A percentile compares a stretch with the other conserved stretches of the same genome.
phyloP scores from a whole-genome alignment of 1,139 yeast species.

The Zygosaccharomyces sapae region DNA sequence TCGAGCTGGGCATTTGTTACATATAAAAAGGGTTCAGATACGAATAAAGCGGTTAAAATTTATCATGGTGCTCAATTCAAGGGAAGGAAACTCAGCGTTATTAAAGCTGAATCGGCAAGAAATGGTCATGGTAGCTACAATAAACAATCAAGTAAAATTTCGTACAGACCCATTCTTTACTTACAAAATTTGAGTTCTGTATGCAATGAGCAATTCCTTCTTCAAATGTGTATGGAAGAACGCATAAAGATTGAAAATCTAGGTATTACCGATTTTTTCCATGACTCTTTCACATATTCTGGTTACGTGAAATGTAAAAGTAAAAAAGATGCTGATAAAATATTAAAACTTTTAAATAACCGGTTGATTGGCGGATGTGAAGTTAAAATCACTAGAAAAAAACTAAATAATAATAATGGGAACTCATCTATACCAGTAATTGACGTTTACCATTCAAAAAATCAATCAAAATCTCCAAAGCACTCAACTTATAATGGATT shows the following conservation, averaged over 20 bases:
- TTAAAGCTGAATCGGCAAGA: conserved; percentile 31
- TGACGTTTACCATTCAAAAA: neutral
- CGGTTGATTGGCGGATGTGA: conserved; percentile 31
- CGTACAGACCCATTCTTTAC: conserved; percentile 19
- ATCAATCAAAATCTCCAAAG: neutral
- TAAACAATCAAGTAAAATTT: conserved; percentile 7
- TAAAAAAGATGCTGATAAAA: conserved; percentile 22
- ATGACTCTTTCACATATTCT: conserved; percentile 21
- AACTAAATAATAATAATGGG: conserved; percentile 1
- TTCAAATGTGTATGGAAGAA: conserved; percentile 26
- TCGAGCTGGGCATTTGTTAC: conserved; percentile 48
- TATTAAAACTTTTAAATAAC: conserved; percentile 24
- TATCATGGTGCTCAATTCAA: conserved; percentile 31
- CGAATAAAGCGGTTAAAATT: conserved; percentile 29
- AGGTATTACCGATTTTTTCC: conserved; percentile 20
- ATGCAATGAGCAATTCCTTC: conserved; percentile 29
- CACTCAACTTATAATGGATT: neutral
- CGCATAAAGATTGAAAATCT: conserved; percentile 20
- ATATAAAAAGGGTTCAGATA: conserved; percentile 36
- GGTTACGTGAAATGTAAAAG: conserved; percentile 28
- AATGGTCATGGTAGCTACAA: conserved; percentile 4
- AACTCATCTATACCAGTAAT: neutral
- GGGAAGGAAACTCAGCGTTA: conserved; percentile 33
- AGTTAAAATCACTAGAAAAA: conserved; percentile 27
- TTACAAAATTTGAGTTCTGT: conserved; percentile 30